Evolutionary conservation across 106 monocot species (phyloP).

Genomic region (Platanthera guangdongensis): DNA sequence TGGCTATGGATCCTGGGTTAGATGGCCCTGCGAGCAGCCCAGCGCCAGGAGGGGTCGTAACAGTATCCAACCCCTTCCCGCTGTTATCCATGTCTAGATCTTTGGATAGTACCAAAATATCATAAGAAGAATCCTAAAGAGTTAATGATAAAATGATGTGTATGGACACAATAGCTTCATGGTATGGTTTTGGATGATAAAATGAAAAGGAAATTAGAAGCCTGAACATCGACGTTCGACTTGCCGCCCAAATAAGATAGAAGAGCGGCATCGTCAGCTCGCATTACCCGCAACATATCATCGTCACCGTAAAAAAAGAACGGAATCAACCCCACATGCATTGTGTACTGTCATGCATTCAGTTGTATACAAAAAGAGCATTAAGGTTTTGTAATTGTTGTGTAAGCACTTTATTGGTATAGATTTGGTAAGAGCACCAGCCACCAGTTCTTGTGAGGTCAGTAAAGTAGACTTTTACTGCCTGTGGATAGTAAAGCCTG

Average conservation of each 20-base stretch:
- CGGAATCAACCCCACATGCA: neutral
- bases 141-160: too few species aligned
- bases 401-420: neutral
- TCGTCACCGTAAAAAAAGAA: neutral
- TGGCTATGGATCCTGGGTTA: too few species aligned
- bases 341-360: neutral
- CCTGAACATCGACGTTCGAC: too few species aligned
- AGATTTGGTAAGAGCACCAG: neutral
- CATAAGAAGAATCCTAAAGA: too few species aligned
- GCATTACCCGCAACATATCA: neutral
- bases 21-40: too few species aligned
- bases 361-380: neutral
- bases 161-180: too few species aligned
- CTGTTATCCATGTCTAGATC: too few species aligned
- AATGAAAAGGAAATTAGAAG: too few species aligned
- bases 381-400: neutral
- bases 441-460: neutral
- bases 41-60: too few species aligned
- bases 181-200: too few species aligned
- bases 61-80: too few species aligned
- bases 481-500: neutral
- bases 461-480: neutral
- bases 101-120: too few species aligned
- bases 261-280: neutral
- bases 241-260: neutral